A percentile compares a stretch with the other conserved stretches of the same genome.
Evolutionary conservation across 768 basidiomycete species (phyloP).

Genomic region (Psilocybe subaeruginosa): DNA sequence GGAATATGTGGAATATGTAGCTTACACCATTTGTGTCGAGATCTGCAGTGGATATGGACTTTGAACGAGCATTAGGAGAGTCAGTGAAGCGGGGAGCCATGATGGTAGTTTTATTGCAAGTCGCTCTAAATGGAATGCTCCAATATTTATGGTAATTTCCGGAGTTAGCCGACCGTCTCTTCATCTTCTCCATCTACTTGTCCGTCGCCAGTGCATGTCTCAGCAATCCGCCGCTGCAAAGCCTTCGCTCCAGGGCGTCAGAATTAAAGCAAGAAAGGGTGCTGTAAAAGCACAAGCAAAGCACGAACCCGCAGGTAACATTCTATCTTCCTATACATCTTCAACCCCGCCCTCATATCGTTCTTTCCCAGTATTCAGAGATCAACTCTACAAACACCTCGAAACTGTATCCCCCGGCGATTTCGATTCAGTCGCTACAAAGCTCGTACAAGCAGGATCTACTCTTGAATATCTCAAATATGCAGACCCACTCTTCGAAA

Average conservation of each 20-base stretch:
- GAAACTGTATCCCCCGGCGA: conserved; percentile 80
- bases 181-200: conserved; percentile 26
- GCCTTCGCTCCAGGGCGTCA: conserved; percentile 91
- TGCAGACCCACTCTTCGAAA: conserved; percentile 95
- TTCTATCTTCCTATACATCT: conserved; percentile 3
- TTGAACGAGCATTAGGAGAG: conserved; percentile 79
- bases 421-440: conserved; percentile 80
- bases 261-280: conserved; percentile 92
- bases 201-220: conserved; percentile 80
- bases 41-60: conserved; percentile 79
- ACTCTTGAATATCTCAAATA: conserved; percentile 97
- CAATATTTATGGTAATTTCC: conserved; percentile 21
- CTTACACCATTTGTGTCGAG: conserved; percentile 78
- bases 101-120: conserved; percentile 6
- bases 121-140: neutral
- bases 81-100: conserved; percentile 47
- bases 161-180: conserved; percentile 26
- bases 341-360: conserved; percentile 4
- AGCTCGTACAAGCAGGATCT: conserved; percentile 89
- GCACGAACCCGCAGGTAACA: conserved; percentile 81
- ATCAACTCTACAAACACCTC: conserved; percentile 89
- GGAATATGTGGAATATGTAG: conserved; percentile 13
- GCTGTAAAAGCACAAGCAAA: conserved; percentile 91
- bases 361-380: conserved; percentile 74
- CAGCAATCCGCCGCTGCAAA: conserved; percentile 81